A percentile compares a stretch with the other conserved stretches of the same genome.
Evolutionary conservation across 345 rosid species (phyloP).

Genomic region (Carallia pectinifolia): DNA sequence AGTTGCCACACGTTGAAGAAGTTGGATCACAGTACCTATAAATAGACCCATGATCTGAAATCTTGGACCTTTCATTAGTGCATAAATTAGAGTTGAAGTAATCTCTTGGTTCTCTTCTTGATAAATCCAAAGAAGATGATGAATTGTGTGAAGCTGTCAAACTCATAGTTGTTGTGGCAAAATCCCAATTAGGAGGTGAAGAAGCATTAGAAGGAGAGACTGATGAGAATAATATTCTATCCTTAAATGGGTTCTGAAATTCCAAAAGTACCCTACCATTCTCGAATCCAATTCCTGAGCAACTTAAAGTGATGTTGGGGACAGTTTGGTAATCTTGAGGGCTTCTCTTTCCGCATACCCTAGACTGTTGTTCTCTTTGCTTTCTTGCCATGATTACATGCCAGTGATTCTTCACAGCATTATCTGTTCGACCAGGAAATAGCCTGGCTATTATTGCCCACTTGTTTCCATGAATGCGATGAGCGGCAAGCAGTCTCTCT

Average conservation of each 20-base stretch:
- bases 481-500: constrained; percentile 29
- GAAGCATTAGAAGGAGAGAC: constrained; percentile 33
- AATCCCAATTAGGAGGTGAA: constrained; percentile 30
- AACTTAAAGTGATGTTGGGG: constrained; percentile 10
- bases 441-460: constrained; percentile 36
- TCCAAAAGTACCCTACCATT: constrained; percentile 26
- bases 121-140: constrained; percentile 25
- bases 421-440: constrained; percentile 35
- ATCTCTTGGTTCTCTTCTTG: constrained; percentile 30
- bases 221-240: constrained; percentile 26
- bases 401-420: constrained; percentile 37
- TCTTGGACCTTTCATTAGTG: constrained; percentile 19
- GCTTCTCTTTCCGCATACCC: constrained; percentile 36
- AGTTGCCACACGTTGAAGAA: constrained; percentile 22
- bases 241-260: constrained; percentile 31
- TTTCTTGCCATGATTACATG: constrained; percentile 34
- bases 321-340: constrained; percentile 21
- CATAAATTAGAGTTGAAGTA: constrained; percentile 24
- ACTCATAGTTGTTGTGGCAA: constrained; percentile 17
- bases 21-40: constrained; percentile 18
- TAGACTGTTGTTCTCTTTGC: constrained; percentile 36
- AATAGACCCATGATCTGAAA: constrained; percentile 18
- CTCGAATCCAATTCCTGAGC: constrained; percentile 30
- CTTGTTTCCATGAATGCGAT: constrained; percentile 32
- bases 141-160: constrained; percentile 22